A percentile compares a stretch with the other conserved stretches of the same genome.
Conservation (phyloP, 164 flowering plant species). For the Nymphaea thermarum region DNA sequence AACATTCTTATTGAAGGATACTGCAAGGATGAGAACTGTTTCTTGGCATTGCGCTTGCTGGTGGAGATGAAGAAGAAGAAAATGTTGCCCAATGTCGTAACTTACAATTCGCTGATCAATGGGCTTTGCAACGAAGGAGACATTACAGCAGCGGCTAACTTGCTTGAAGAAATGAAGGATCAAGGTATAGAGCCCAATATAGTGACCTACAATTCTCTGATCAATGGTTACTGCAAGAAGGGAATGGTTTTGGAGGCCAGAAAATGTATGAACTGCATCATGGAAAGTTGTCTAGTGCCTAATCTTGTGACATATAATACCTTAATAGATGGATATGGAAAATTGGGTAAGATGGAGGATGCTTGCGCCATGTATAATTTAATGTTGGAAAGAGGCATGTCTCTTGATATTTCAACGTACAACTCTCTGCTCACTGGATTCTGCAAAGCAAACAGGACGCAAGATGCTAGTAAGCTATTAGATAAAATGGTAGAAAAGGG, state of each 20-base stretch:
- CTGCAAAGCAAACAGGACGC: conserved; percentile 12
- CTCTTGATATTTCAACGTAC: conserved; percentile 13
- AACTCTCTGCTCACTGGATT: conserved; percentile 20
- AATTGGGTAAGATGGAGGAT: conserved; percentile 14
- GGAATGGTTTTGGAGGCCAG: conserved; percentile 19
- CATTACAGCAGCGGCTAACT: conserved; percentile 11
- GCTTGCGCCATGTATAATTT: conserved; percentile 11
- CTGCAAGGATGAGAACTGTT: conserved; percentile 17
- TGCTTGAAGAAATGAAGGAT: conserved; percentile 13
- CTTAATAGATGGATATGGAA: conserved; percentile 19
- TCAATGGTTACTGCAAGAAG: conserved; percentile 18
- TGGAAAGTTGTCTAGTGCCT: conserved; percentile 7
- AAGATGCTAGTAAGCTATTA: conserved; percentile 18
- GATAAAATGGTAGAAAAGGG: conserved; percentile 20
- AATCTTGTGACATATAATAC: conserved; percentile 16
- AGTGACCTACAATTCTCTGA: conserved; percentile 17
- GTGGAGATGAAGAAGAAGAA: conserved; percentile 15
- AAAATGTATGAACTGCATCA: conserved; percentile 9
- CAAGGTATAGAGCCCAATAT: conserved; percentile 11
- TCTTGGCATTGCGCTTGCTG: conserved; percentile 15
- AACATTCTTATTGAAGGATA: conserved; percentile 24
- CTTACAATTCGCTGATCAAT: conserved; percentile 22
- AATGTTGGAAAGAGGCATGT: conserved; percentile 10
- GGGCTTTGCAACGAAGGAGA: conserved; percentile 19
- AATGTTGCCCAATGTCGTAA: conserved; percentile 13